Evolutionary conservation across 257 asterid genomes (phyloP), one percentile per base, ranked within the genome.

Genomic region (Penstemon eatonii): DNA sequence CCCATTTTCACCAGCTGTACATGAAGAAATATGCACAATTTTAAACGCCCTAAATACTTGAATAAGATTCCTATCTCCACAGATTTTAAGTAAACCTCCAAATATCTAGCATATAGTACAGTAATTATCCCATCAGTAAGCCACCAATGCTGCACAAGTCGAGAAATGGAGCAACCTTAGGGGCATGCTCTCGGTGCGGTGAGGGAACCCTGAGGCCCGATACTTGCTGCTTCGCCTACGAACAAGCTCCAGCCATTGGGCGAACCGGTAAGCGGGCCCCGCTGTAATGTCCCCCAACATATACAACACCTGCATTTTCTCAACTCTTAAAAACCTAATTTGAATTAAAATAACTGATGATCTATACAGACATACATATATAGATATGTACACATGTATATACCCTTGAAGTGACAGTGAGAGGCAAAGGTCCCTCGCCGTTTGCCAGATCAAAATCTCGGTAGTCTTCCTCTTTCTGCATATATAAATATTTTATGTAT

Each of bases 191-290:
- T 76, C 84, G 3, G 66, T 55, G 63, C 96, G 82, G 55, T 75
- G 83, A 56, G 99, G 96, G 80, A 91, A 87, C n/a, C 96, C 96
- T 0, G 99, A 94, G 73, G 95, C 83, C 69, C 95, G 86, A 73
- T 81, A 80, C 80, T 76, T 87, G 72, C 92, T 80, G 76, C 98
- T 93, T 55, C 99, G 91, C 75, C 86, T 89, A 54, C 99, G 96
- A n/a, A 89, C 99, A 71, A 89, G 89, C 77, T 91, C 99, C 84
- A 94, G 82, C 99, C 99, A 94, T 87, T 94, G 96, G 4, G 95
- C 86, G 67, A 94, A 91, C 77, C 96, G 78, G 72, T 86, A 84
- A 18, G 96, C 97, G 19, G 99, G 96, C 69, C 96, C 97, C 10
- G 96, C 89, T 9, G 96, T 85, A 57, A 94, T 91, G 67, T 94